Base-by-base conservation (phyloP, 805 yeast species). In the Komagataella populi region DNA sequence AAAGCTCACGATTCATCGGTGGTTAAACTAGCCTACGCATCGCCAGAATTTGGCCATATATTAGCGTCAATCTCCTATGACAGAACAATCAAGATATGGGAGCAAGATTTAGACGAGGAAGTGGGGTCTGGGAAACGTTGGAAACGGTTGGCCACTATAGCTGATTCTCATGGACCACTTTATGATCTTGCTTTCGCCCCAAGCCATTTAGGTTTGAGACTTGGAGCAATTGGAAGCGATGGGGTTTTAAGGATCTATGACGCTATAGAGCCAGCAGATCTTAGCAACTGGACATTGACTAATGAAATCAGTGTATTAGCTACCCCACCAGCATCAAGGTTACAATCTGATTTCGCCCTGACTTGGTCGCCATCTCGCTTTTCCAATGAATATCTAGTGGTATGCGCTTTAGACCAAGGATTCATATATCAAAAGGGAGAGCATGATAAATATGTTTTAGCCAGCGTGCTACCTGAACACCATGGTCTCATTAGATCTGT, bases 141-240 rank as follows among this genome's bases (percentile, higher is more conserved):
- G 96, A 71, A 73, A 48, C 76, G 76, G 57, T 64, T 87, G 48
- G 80, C 86, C 39, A 85, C 91, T 1, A 67, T 91, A 53, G 84
- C 91, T 17, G 98, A 93, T 63, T 79, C 89, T 44, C 83, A 77
- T 59, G 96, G 96, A 2, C 95, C 98, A 1, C 70, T 91, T 14
- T 90, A 89, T 63, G 93, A 86, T 63, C 83, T 87, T n/a, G 80
- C 82, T 48, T 90, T 91, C 73, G 91, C 95, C 6, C 96, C 96
- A 5, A 72, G 82, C 16, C 91, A 85, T 62, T 62, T 84, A 47
- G 96, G 96, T 0, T 70, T 91, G 53, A 80, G 85, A 58, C 63
- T 90, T 17, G 96, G 93, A 5, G 79, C 93, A 20, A 84, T 91
- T 53, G 96, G 96, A 4, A 78, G 87, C 51, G 98, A 91, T 64